phyloP scores from a whole-genome alignment of 2,329 filamentous ascomycete species.

The Dichotomopilus funicola region DNA sequence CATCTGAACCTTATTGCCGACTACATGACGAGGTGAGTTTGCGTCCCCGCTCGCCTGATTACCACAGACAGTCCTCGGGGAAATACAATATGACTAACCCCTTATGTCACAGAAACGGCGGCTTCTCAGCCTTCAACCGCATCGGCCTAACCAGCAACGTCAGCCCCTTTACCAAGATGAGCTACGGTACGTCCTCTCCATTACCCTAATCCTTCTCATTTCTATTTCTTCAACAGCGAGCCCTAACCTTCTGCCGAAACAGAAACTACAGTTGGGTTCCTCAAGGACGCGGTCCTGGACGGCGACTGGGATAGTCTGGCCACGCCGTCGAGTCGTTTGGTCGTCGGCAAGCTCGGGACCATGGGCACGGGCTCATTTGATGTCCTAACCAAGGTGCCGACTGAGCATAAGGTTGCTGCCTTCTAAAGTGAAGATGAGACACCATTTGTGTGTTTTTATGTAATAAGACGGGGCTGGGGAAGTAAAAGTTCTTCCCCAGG shows the following conservation, averaged over 20 bases:
- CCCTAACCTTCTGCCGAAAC: background rate
- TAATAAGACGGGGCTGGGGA: background rate
- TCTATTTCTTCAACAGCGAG: background rate
- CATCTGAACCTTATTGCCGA: constrained; percentile 95
- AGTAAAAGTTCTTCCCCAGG: too few relatives aligned
- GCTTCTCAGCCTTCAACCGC: constrained; percentile 86
- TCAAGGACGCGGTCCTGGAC: constrained; percentile 86
- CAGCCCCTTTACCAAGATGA: constrained; percentile 97
- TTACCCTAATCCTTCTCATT: background rate
- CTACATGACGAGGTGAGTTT: constrained; percentile 73
- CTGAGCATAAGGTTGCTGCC: constrained; percentile 34
- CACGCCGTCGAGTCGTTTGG: constrained; percentile 80
- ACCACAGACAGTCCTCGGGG: background rate
- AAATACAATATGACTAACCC: constrained; percentile 1
- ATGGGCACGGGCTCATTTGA: constrained; percentile 92
- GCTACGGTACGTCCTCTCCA: constrained; percentile 59
- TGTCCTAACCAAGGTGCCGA: constrained; percentile 61
- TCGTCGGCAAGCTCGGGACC: constrained; percentile 74
- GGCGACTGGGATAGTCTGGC: constrained; percentile 84
- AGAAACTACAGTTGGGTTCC: constrained; percentile 79
- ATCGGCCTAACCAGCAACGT: constrained; percentile 80
- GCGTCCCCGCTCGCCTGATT: background rate
- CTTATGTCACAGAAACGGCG: constrained; percentile 48
- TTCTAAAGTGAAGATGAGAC: constrained; percentile 7
- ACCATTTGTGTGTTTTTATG: background rate